Evolutionary conservation across 331 rosid genomes (phyloP).

Genomic region (Pyracantha coccinea): DNA sequence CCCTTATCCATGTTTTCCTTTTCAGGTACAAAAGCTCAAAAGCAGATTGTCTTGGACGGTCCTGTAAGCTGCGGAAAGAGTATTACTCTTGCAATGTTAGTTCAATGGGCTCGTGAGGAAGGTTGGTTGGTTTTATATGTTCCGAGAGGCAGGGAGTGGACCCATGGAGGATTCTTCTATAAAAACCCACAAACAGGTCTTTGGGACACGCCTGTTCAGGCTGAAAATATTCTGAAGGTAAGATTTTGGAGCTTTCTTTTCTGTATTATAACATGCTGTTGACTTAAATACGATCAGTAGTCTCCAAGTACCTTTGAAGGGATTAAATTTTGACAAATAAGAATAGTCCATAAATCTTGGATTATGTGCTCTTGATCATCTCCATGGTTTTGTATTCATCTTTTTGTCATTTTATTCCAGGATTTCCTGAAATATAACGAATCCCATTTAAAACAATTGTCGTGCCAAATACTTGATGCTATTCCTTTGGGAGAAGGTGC

Average conservation of each 20-base stretch:
- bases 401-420: slow-evolving; percentile 38
- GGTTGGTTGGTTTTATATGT: slow-evolving; percentile 96
- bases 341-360: not conserved
- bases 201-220: slow-evolving; percentile 97
- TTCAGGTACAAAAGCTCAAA: slow-evolving; percentile 58
- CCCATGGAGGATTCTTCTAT: slow-evolving; percentile 81
- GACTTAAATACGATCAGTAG: not conserved
- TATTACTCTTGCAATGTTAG: slow-evolving; percentile 85
- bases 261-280: not conserved
- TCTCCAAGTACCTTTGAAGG: not conserved
- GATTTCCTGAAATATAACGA: slow-evolving; percentile 86
- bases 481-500: slow-evolving; percentile 91
- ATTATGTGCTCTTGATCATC: not conserved
- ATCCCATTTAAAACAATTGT: slow-evolving; percentile 42
- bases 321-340: not conserved
- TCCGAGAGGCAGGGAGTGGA: slow-evolving; percentile 79
- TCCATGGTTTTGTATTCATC: slow-evolving; percentile 4
- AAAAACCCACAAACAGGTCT: slow-evolving; percentile 60
- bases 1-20: slow-evolving; percentile 1
- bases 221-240: slow-evolving; percentile 73
- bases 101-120: slow-evolving; percentile 96
- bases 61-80: slow-evolving; percentile 92
- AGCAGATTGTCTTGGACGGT: slow-evolving; percentile 87
- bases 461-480: slow-evolving; percentile 69
- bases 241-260: slow-evolving; percentile 10